Percentiles rank a stretch among this genome's conserved stretches.
These are phyloP conservation scores for Hibiscus syriacus DNA, from an alignment of 345 rosid species.

Conservation along the genomic window DNA sequence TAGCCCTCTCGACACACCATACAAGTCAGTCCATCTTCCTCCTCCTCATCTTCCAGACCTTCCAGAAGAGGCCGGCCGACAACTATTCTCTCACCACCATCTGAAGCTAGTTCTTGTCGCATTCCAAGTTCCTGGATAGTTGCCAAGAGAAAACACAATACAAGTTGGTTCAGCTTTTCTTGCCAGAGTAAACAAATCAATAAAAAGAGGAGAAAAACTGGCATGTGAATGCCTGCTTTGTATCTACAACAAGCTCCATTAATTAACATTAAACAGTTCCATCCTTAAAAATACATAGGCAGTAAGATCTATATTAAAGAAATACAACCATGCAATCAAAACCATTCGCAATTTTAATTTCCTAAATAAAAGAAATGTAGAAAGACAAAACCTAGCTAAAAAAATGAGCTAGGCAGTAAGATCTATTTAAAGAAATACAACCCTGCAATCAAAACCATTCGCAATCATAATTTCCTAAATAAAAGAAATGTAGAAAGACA, in stretches of 20 bases:
- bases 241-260: neutral
- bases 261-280: neutral
- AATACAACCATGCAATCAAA: neutral
- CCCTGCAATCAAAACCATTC: neutral
- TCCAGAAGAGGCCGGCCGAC: constrained; percentile 76
- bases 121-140: constrained; percentile 74
- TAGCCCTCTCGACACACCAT: constrained; percentile 99
- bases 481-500: neutral
- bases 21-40: constrained; percentile 92
- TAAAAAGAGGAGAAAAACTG: neutral
- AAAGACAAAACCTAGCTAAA: no score
- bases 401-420: neutral
- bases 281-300: neutral
- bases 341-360: neutral
- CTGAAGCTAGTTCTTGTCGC: constrained; percentile 74
- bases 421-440: neutral
- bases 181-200: constrained; percentile 14
- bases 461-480: neutral
- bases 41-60: constrained; percentile 96
- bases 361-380: neutral
- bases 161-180: constrained; percentile 14
- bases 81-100: constrained; percentile 89
- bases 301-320: neutral
- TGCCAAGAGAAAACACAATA: constrained; percentile 4
- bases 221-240: neutral